These are phyloP conservation scores for Crotalaria pallida DNA, from an alignment of 306 rosid genomes.

Conservation along the genomic window DNA sequence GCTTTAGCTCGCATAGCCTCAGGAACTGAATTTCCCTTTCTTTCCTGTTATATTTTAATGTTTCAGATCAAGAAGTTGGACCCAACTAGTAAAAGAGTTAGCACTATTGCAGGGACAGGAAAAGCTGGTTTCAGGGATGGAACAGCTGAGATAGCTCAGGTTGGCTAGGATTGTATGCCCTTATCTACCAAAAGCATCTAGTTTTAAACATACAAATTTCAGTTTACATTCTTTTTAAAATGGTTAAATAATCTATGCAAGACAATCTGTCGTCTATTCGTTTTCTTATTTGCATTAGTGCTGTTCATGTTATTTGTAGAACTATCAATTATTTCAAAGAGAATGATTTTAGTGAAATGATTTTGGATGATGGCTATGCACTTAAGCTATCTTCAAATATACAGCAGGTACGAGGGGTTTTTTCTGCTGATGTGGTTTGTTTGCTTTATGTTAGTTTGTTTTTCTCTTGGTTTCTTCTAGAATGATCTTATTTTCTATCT, in stretches of 20 bases:
- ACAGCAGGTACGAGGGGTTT: neutral
- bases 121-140: conserved; percentile 92
- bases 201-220: neutral
- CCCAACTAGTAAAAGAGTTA: conserved; percentile 69
- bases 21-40: conserved; percentile 6
- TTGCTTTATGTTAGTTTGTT: neutral
- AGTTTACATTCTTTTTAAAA: neutral
- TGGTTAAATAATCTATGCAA: neutral
- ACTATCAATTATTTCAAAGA: conserved; percentile 1
- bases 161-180: conserved; percentile 22
- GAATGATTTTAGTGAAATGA: neutral
- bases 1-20: conserved; percentile 10
- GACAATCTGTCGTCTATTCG: neutral
- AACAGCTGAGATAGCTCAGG: conserved; percentile 67
- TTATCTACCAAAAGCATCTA: neutral
- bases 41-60: conserved; percentile 16
- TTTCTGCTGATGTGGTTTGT: neutral
- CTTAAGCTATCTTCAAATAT: conserved; percentile 18
- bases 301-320: neutral
- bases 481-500: neutral
- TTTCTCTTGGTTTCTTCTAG: neutral
- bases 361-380: no score
- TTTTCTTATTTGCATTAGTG: neutral
- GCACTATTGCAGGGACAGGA: conserved; percentile 80
- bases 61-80: conserved; percentile 84